phyloP scores from a whole-genome alignment of 2,329 filamentous ascomycete species.

The Aplosporella prunicola region DNA sequence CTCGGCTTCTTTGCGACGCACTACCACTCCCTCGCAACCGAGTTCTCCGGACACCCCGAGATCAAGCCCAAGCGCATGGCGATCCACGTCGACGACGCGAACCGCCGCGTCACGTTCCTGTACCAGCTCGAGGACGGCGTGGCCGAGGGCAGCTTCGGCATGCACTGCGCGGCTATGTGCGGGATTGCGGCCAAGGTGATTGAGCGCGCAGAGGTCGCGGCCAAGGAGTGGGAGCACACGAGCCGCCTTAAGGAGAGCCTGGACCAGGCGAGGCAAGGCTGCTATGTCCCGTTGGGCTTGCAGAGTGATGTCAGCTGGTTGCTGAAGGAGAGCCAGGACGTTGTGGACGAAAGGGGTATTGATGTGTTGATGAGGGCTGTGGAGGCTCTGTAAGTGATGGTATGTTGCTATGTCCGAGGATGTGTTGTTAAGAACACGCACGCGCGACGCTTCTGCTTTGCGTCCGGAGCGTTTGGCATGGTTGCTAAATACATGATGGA shows the following conservation, averaged over 20 bases:
- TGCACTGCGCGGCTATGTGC: slow-evolving; percentile 99
- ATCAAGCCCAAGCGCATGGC: slow-evolving; percentile 82
- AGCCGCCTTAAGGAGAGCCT: slow-evolving; percentile 80
- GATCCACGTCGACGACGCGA: slow-evolving; percentile 79
- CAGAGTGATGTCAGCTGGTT: slow-evolving; percentile 80
- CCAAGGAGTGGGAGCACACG: slow-evolving; percentile 90
- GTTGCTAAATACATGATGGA: no score
- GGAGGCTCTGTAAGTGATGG: slow-evolving; percentile 30
- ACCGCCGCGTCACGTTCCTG: slow-evolving; percentile 85
- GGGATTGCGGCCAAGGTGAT: slow-evolving; percentile 79
- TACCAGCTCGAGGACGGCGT: slow-evolving; percentile 92
- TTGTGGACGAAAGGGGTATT: slow-evolving; percentile 41
- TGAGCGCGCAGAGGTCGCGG: slow-evolving; percentile 76
- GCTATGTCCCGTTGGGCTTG: slow-evolving; percentile 74
- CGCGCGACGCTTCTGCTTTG: no score
- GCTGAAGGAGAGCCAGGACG: slow-evolving; percentile 47
- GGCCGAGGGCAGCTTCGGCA: slow-evolving; percentile 93
- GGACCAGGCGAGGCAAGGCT: slow-evolving; percentile 57
- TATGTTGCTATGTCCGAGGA: no score
- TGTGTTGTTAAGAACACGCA: no score
- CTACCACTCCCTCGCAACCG: slow-evolving; percentile 85
- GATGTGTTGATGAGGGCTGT: slow-evolving; percentile 50
- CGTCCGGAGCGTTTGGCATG: no score
- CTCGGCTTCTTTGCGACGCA: slow-evolving; percentile 96
- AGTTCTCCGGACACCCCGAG: slow-evolving; percentile 85